A percentile compares a stretch with the other conserved stretches of the same genome.
Conservation (phyloP, 2,329 filamentous ascomycete species). For the Neospermospora avenae region DNA sequence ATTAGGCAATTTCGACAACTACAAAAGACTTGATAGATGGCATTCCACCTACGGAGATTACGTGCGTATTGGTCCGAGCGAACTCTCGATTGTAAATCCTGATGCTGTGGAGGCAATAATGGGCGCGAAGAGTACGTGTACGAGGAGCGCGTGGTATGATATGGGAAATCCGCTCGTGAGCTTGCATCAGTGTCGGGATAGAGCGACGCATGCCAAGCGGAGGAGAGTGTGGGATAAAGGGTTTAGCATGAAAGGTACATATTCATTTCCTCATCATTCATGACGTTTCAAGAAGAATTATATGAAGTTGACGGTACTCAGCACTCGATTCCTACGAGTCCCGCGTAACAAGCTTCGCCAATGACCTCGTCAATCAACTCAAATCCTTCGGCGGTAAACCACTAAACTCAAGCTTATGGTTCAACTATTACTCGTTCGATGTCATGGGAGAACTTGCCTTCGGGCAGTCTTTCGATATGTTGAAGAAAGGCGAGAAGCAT, state of each 20-base stretch:
- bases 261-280: not conserved
- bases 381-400: conserved; percentile 17
- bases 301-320: not conserved
- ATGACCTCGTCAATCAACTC: conserved; percentile 20
- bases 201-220: conserved; percentile 24
- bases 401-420: conserved; percentile 24
- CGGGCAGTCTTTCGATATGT: conserved; percentile 28
- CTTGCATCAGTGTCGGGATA: conserved; percentile 21
- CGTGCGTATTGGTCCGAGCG: conserved; percentile 25
- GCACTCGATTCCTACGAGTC: conserved; percentile 27
- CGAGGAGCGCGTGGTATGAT: conserved; percentile 28
- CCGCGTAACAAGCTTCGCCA: conserved; percentile 19
- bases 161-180: conserved; percentile 11
- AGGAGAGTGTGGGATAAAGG: conserved; percentile 27
- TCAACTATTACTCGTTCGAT: conserved; percentile 29
- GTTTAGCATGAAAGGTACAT: conserved; percentile 24
- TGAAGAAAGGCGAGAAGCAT: conserved; percentile 19
- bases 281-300: not conserved
- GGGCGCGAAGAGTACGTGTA: conserved; percentile 21
- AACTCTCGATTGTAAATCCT: conserved; percentile 21
- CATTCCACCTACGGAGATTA: conserved; percentile 27
- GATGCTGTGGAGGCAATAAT: conserved; percentile 21
- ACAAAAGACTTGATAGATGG: conserved; percentile 13
- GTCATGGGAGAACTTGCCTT: conserved; percentile 32
- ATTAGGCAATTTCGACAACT: conserved; percentile 16